Evolutionary conservation across 257 asterid genomes (phyloP).

Genomic region (Pogostemon cablin): DNA sequence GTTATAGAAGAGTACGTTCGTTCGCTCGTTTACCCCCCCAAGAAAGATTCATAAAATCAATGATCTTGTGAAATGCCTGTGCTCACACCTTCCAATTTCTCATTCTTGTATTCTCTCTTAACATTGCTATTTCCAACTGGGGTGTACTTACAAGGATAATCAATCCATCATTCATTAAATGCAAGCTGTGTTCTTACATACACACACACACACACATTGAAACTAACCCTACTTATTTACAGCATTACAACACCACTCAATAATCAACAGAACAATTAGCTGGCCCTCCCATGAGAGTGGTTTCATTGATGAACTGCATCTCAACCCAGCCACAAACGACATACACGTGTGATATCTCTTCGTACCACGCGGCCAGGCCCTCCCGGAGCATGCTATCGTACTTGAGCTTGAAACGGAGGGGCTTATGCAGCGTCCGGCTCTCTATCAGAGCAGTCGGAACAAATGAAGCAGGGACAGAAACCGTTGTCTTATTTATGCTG

Average conservation of each 20-base stretch:
- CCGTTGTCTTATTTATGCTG: constrained; percentile 35
- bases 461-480: constrained; percentile 52
- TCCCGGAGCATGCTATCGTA: constrained; percentile 55
- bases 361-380: constrained; percentile 55
- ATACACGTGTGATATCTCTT: constrained; percentile 44
- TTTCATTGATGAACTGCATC: constrained; percentile 43
- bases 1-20: constrained; percentile 31
- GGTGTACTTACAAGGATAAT: constrained; percentile 33
- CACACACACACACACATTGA: no score
- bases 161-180: constrained; percentile 35
- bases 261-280: constrained; percentile 45
- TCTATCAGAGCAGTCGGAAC: constrained; percentile 49
- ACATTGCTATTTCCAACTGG: constrained; percentile 38
- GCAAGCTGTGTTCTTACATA: constrained; percentile 28
- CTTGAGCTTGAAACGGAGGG: constrained; percentile 48
- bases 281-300: constrained; percentile 51
- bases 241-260: constrained; percentile 20
- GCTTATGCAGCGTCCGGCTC: constrained; percentile 45
- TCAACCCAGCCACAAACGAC: constrained; percentile 54
- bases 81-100: constrained; percentile 27
- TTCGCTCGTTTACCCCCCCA: constrained; percentile 30
- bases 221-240: background rate
- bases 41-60: constrained; percentile 36
- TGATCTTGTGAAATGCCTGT: constrained; percentile 38
- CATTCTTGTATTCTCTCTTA: constrained; percentile 27